These are phyloP conservation scores for Oxyria digyna DNA, from an alignment of 148 eudicot species.

Conservation along the genomic window DNA sequence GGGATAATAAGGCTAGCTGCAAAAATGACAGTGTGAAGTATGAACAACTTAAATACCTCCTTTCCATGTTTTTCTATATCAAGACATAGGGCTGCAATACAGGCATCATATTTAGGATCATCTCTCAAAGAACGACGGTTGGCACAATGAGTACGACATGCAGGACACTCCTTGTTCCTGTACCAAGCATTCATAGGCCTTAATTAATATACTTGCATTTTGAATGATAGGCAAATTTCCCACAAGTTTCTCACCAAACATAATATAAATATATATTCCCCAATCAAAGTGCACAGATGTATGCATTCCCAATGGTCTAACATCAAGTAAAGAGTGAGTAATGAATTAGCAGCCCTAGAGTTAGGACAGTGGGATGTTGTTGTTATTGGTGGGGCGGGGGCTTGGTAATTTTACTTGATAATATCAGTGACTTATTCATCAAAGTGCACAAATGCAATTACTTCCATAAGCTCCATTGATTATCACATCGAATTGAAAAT, in stretches of 20 bases:
- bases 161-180: no score
- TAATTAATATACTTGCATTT: slow-evolving; percentile 1
- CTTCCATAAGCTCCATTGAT: no score
- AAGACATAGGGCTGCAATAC: slow-evolving; percentile 53
- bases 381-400: no score
- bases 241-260: background rate
- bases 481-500: no score
- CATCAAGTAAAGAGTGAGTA: no score
- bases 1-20: background rate
- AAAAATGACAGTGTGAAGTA: background rate
- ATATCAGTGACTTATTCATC: no score
- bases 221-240: background rate
- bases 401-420: no score
- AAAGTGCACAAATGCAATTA: no score
- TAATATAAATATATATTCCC: background rate
- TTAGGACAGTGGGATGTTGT: no score
- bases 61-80: slow-evolving; percentile 65
- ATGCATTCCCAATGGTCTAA: no score
- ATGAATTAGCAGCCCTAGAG: no score
- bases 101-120: slow-evolving; percentile 66
- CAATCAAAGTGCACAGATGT: no score
- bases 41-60: slow-evolving; percentile 43
- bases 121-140: slow-evolving; percentile 81
- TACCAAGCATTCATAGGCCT: background rate
- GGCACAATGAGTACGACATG: slow-evolving; percentile 85